Evolutionary conservation across 2,329 filamentous ascomycete species (phyloP), one percentile per base, ranked within the genome.

Genomic region (Pestalotiopsis sp.): DNA sequence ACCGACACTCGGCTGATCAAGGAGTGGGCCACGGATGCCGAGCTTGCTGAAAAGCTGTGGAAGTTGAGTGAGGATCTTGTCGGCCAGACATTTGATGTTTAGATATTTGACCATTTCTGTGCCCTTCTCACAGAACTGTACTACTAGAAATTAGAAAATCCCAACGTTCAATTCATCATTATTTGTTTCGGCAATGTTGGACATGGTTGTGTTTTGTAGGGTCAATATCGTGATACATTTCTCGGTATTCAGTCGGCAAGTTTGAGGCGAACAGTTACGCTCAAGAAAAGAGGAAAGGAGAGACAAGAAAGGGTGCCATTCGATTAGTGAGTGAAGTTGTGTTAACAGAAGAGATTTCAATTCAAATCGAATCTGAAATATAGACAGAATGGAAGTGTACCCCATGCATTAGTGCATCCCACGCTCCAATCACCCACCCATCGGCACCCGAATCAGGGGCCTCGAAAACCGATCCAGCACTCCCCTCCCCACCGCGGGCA

Each of bases 31-130:
- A 78, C 75, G 14, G 76, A 80, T 69, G 63, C 75, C 6, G 76
- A 78, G 62, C 71, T 77, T n/a, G 79, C 81, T 25, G 77, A 80
- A 67, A 78, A 75, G 73, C 71, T 80, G 65, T 81, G 79, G 78
- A 69, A 71, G 66, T 68, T 81, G 69, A 81, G 79, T 64, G 81
- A 83, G 72, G 72, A 78, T 59, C 70, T 82, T 57, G 78, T 79
- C 55, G 76, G 79, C 14, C 76, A 79, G 72, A 79, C 76, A 58
- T 80, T 81, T 72, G 74, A 62, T 62, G 71, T 69, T 72, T 69
- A n/a, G 63, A 17, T 5, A 31, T 4, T 49, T 25, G 12, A 5
- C 20, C 9, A n/a, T 13, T 13, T 49, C n/a, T 45, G n/a, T 9
- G 3, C 7, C 25, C 2, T 23, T 20, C 20, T 52, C 3, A 6